Evolutionary conservation across 805 yeast genomes (phyloP).

Genomic region (Saccharomyces cerevisiae): DNA sequence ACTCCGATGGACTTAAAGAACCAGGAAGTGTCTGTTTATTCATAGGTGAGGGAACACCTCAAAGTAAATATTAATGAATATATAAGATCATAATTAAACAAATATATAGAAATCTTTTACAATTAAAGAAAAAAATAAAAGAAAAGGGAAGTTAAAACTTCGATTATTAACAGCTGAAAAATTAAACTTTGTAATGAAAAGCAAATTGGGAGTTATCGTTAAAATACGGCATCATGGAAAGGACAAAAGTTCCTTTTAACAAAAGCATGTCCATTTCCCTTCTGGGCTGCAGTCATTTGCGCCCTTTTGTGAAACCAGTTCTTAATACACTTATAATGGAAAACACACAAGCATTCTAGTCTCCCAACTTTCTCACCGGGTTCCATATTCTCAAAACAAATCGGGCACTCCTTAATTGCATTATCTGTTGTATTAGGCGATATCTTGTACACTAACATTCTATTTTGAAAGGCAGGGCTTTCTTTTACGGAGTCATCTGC

Average conservation of each 20-base stretch:
- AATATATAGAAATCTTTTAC: background rate
- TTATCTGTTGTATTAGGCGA: constrained; percentile 18
- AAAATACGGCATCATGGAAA: constrained; percentile 36
- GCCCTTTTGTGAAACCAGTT: constrained; percentile 87
- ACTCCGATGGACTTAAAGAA: background rate
- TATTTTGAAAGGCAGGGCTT: constrained; percentile 35
- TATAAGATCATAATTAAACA: background rate
- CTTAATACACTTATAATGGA: constrained; percentile 84
- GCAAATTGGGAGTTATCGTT: background rate
- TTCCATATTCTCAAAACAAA: constrained; percentile 80
- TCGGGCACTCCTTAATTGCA: constrained; percentile 74
- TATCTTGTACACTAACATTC: constrained; percentile 73
- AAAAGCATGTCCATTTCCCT: constrained; percentile 2
- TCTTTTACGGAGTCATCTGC: constrained; percentile 12
- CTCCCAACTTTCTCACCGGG: constrained; percentile 89
- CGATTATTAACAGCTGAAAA: background rate
- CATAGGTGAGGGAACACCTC: constrained; percentile 1
- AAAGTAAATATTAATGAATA: background rate
- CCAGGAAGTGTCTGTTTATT: background rate
- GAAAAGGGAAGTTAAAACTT: background rate
- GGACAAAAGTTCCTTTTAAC: constrained; percentile 39
- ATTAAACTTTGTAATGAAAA: background rate
- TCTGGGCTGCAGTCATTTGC: constrained; percentile 31
- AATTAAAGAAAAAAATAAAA: too few species aligned
- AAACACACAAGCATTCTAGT: constrained; percentile 87